These are phyloP conservation scores for Dictyophora rubrovolvata DNA, from an alignment of 768 basidiomycete species.

Conservation along the genomic window DNA sequence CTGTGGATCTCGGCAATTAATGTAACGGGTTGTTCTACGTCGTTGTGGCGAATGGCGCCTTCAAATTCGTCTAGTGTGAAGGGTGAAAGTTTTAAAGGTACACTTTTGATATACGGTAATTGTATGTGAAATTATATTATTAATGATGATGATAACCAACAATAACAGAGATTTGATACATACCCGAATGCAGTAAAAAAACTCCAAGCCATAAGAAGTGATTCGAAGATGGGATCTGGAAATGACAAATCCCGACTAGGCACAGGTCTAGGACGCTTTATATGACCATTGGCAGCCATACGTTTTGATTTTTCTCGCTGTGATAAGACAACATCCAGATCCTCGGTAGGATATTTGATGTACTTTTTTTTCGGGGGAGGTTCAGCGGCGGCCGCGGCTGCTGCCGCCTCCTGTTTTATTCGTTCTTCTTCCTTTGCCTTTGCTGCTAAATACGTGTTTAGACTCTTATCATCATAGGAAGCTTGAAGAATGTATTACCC, in stretches of 20 bases:
- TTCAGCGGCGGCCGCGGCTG: conserved; percentile 56
- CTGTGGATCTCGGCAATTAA: conserved; percentile 86
- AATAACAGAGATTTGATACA: conserved; percentile 20
- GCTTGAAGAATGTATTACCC: conserved; percentile 13
- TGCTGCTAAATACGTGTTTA: conserved; percentile 14
- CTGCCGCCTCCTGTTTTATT: conserved; percentile 53
- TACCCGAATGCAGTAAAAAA: conserved; percentile 92
- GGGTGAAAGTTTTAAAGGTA: conserved; percentile 76
- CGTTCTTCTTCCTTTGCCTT: conserved; percentile 43
- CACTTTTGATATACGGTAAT: conserved; percentile 33
- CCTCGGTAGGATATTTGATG: conserved; percentile 87
- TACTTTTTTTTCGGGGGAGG: conserved; percentile 77
- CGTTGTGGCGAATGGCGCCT: conserved; percentile 69
- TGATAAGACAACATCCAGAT: conserved; percentile 69
- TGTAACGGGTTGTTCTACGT: conserved; percentile 55
- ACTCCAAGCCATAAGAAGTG: conserved; percentile 88
- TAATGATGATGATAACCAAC: neutral
- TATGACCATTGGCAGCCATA: conserved; percentile 36
- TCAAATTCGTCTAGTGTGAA: conserved; percentile 94
- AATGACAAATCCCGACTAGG: conserved; percentile 58
- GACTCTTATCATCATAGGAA: conserved; percentile 7
- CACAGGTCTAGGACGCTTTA: conserved; percentile 36
- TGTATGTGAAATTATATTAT: neutral
- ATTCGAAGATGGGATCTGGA: conserved; percentile 49
- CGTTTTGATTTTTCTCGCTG: conserved; percentile 82